Evolutionary conservation across 441 rosid species (phyloP).

Genomic region (Bocquillonia castaneifolia): DNA sequence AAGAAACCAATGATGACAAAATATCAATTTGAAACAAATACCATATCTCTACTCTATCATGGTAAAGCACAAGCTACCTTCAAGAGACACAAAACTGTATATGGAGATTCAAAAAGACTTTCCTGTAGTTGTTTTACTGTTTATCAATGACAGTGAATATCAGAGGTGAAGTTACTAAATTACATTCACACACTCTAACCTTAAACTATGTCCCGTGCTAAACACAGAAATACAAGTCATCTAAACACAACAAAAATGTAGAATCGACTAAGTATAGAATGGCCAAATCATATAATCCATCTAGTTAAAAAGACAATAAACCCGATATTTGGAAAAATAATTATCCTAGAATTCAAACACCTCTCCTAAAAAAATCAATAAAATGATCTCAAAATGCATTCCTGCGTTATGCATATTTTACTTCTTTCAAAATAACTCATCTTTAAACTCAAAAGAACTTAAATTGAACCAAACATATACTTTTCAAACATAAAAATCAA

Average conservation of each 20-base stretch:
- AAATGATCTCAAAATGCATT: not conserved
- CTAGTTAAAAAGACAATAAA: no score
- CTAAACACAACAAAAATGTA: not conserved
- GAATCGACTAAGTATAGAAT: not conserved
- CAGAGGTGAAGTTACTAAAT: not conserved
- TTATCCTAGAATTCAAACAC: no score
- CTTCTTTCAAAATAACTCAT: not conserved
- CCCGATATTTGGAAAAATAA: no score
- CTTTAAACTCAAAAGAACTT: not conserved
- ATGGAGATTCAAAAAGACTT: not conserved
- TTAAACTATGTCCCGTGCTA: not conserved
- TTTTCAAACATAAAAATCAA: not conserved
- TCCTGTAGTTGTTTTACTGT: not conserved
- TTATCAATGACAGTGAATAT: not conserved
- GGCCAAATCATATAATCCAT: no score
- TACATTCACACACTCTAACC: not conserved
- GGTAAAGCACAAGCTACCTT: not conserved
- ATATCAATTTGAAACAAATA: slow-evolving; percentile 1
- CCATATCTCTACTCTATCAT: not conserved
- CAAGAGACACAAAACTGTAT: not conserved
- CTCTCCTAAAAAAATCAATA: no score
- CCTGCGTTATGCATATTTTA: not conserved
- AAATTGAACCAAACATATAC: not conserved
- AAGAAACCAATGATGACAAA: not conserved
- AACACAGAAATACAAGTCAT: not conserved